Conservation (phyloP, 2,329 filamentous ascomycete genomes). For the Fonsecaea monophora region DNA sequence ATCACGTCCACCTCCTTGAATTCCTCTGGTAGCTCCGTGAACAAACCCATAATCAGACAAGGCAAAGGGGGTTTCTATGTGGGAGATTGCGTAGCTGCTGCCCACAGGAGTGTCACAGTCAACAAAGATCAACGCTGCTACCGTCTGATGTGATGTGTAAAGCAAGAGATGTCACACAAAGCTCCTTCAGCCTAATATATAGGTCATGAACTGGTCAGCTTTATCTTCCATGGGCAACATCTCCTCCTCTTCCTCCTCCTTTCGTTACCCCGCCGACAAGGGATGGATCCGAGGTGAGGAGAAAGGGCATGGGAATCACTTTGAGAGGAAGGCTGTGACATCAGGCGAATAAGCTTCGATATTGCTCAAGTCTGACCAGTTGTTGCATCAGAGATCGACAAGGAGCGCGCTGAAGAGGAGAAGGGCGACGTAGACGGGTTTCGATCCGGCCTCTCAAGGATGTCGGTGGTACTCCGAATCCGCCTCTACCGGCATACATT, state of each 20-base stretch:
- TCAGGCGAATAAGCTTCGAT: not conserved
- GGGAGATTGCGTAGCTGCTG: not conserved
- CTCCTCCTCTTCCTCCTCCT: not conserved
- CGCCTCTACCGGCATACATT: not conserved
- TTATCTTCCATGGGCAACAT: not conserved
- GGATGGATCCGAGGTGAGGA: not conserved
- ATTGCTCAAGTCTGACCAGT: not conserved
- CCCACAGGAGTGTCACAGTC: not conserved
- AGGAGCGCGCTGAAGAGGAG: not conserved
- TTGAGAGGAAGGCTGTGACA: not conserved
- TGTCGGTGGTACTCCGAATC: not conserved
- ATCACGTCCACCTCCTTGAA: constrained; percentile 58
- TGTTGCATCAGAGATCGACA: not conserved
- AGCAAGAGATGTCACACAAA: not conserved
- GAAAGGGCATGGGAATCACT: not conserved
- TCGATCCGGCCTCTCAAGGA: not conserved
- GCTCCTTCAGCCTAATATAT: not conserved
- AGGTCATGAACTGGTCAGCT: not conserved
- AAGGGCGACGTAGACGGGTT: not conserved
- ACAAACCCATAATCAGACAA: constrained; percentile 18
- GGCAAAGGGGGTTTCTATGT: not conserved
- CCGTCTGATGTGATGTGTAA: not conserved
- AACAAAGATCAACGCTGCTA: not conserved
- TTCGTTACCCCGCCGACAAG: not conserved
- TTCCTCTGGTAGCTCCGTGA: constrained; percentile 24